These are phyloP conservation scores for Amanita subjunquillea DNA, from an alignment of 768 basidiomycete species.

Conservation along the genomic window DNA sequence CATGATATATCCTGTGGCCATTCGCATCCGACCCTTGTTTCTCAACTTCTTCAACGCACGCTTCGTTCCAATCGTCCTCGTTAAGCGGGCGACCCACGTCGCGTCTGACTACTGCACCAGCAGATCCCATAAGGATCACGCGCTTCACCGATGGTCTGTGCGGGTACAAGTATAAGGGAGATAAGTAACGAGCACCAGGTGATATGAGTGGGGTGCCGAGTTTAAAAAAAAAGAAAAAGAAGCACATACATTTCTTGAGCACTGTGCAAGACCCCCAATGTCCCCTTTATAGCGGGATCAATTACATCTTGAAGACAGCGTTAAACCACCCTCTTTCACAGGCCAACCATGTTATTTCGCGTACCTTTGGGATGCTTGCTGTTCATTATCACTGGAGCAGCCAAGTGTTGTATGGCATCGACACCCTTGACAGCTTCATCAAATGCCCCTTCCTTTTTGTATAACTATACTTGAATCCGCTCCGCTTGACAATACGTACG, in stretches of 20 bases:
- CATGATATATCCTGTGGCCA: slow-evolving; percentile 37
- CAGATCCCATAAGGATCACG: slow-evolving; percentile 58
- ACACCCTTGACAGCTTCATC: slow-evolving; percentile 73
- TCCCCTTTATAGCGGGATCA: slow-evolving; percentile 64
- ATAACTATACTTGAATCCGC: not conserved
- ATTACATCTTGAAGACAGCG: slow-evolving; percentile 37
- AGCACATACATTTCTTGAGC: slow-evolving; percentile 41
- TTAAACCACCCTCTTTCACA: no score
- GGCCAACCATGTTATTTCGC: not conserved
- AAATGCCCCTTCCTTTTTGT: slow-evolving; percentile 50
- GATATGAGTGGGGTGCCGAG: no score
- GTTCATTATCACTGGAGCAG: slow-evolving; percentile 46
- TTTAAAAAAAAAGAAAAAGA: no score
- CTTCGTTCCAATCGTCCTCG: slow-evolving; percentile 56
- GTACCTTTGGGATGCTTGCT: slow-evolving; percentile 30
- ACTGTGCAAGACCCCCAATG: slow-evolving; percentile 49
- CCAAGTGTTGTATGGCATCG: slow-evolving; percentile 61
- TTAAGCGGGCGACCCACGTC: slow-evolving; percentile 20
- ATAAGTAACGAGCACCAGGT: no score
- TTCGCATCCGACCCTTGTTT: slow-evolving; percentile 36
- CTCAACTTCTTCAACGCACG: slow-evolving; percentile 31
- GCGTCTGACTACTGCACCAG: slow-evolving; percentile 7
- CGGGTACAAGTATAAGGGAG: not conserved
- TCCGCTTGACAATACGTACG: no score
- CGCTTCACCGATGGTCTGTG: slow-evolving; percentile 38